Evolutionary conservation across 257 asterid genomes (phyloP), one percentile per base, ranked within the genome.

Genomic region (Striga asiatica): DNA sequence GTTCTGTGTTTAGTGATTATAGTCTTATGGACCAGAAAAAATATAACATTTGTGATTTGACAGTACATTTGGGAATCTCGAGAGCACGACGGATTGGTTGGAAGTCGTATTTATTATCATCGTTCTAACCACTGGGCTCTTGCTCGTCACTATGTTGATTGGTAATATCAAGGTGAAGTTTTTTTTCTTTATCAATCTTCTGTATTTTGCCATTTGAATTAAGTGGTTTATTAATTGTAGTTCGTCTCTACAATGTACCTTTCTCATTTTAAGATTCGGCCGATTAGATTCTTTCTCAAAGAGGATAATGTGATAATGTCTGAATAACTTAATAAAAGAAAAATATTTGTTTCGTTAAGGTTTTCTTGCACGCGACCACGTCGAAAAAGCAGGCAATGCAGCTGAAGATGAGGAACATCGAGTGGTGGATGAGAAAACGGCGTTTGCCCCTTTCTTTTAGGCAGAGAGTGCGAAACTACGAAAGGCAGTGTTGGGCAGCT

Each of bases 381-480:
- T 92, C 98, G 8, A 92, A 92, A 83, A 92, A 92, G 70, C 98
- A 92, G 58, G 94, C 91, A 1, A 92, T 92, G 98, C 93, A 92
- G 47, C 35, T 92, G 74, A 88, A 84, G 74, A 92, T 88, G 98
- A 78, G 97, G 72, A 92, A 84, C 41, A 73, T 92, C 50, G 98
- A 88, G 58, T 84, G 98, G 98, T 92, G 98, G 98, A 92, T 92
- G 98, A 81, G 85, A 57, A 92, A 78, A 66, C 62, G 95, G 48
- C 78, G 71, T 1, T 60, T 92, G 77, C 98, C 98, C 0, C 54
- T 58, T 17, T 61, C 57, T 3, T 82, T 67, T 61, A 51, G 79
- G 74, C 97, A 88, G 47, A 73, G 98, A 47, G 95, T 92, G 6
- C 71, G 98, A 42, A 88, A 78, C 52, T 84, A 88, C 7, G 98